A percentile compares a stretch with the other conserved stretches of the same genome.
phyloP scores from a whole-genome alignment of 208 protist genomes.

The Leishmania martiniquensis region DNA sequence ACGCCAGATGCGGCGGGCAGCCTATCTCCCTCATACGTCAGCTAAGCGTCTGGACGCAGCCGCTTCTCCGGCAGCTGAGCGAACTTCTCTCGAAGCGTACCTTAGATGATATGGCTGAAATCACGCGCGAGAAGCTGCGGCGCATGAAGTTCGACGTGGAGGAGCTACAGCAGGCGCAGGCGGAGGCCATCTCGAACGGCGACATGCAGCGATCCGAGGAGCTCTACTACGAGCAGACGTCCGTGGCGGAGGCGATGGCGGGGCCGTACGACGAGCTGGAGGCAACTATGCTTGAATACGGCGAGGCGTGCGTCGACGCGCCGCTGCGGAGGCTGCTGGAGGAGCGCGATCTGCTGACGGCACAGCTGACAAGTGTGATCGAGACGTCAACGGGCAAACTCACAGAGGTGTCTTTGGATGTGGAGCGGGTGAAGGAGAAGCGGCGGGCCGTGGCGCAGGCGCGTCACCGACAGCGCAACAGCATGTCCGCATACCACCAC shows the following conservation, averaged over 20 bases:
- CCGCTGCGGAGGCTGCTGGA: constrained; percentile 33
- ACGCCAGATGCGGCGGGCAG: constrained; percentile 27
- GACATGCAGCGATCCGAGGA: constrained; percentile 84
- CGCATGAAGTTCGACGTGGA: constrained; percentile 78
- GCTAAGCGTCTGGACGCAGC: constrained; percentile 43
- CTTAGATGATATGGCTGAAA: constrained; percentile 47
- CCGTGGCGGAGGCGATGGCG: constrained; percentile 69
- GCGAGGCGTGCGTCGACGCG: constrained; percentile 29
- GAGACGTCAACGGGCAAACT: constrained; percentile 12
- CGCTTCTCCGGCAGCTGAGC: constrained; percentile 52
- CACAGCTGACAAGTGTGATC: constrained; percentile 15
- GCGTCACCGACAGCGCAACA: constrained; percentile 38
- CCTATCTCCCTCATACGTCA: constrained; percentile 23
- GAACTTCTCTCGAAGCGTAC: constrained; percentile 41
- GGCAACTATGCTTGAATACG: constrained; percentile 42
- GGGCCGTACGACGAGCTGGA: constrained; percentile 64
- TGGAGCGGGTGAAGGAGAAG: constrained; percentile 39
- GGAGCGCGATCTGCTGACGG: constrained; percentile 30
- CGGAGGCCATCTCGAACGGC: constrained; percentile 73
- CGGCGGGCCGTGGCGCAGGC: constrained; percentile 32
- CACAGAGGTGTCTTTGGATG: constrained; percentile 37
- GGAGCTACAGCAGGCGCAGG: constrained; percentile 75
- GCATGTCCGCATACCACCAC: constrained; percentile 37
- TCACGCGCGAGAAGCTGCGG: constrained; percentile 61
- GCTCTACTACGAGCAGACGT: constrained; percentile 78